Evolutionary conservation across 108 stramenopile species (phyloP).

Genomic region (Skeletonema potamos): DNA sequence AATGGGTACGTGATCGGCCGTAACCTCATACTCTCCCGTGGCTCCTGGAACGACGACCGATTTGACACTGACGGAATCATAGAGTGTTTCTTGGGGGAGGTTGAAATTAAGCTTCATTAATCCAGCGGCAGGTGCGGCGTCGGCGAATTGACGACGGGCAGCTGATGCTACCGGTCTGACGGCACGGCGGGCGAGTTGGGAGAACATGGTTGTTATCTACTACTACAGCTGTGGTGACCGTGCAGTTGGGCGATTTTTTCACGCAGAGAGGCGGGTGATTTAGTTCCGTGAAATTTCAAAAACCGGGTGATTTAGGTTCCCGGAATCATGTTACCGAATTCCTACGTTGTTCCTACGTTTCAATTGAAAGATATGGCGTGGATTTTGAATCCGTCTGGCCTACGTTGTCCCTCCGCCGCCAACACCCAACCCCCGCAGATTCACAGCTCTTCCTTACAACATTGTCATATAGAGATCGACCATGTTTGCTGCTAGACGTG

Average conservation of each 20-base stretch:
- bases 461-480: slow-evolving; percentile 28
- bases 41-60: slow-evolving; percentile 88
- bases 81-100: slow-evolving; percentile 93
- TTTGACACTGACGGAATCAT: slow-evolving; percentile 76
- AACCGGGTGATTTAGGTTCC: background rate
- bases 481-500: slow-evolving; percentile 80
- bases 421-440: background rate
- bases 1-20: slow-evolving; percentile 93
- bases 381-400: background rate
- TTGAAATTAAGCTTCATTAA: slow-evolving; percentile 88
- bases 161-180: slow-evolving; percentile 31
- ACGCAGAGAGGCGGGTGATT: background rate
- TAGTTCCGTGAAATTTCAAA: background rate
- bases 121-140: slow-evolving; percentile 49
- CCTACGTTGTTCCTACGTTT: background rate
- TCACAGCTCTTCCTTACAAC: background rate
- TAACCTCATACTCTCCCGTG: slow-evolving; percentile 96
- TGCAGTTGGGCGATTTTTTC: background rate
- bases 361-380: background rate
- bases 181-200: slow-evolving; percentile 27
- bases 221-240: background rate
- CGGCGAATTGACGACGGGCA: slow-evolving; percentile 31
- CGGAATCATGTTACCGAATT: background rate
- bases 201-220: background rate
- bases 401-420: background rate